Conservation (phyloP, 2,329 filamentous ascomycete genomes). For the Didymellaceae sp. region DNA sequence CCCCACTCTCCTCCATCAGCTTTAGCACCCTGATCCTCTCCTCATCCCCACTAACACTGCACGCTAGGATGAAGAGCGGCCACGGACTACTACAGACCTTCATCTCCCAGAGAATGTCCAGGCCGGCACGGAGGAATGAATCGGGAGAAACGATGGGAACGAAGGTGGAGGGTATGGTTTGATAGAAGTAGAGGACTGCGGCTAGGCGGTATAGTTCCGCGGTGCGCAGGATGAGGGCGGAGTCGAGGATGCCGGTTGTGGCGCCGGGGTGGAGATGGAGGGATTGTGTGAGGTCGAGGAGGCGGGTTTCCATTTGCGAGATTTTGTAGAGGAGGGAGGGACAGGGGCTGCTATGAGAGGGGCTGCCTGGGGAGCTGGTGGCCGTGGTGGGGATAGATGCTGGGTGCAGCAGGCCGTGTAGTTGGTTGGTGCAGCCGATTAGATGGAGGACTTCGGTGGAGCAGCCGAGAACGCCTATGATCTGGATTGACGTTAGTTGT, state of each 20-base stretch:
- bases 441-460: slow-evolving; percentile 56
- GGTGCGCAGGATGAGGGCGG: slow-evolving; percentile 49
- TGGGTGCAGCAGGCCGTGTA: slow-evolving; percentile 1
- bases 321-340: neutral
- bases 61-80: slow-evolving; percentile 58
- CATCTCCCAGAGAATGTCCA: slow-evolving; percentile 48
- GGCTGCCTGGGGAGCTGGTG: too few relatives aligned
- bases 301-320: slow-evolving; percentile 23
- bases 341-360: neutral
- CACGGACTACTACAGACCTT: slow-evolving; percentile 57
- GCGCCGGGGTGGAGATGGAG: slow-evolving; percentile 30
- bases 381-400: neutral
- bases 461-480: slow-evolving; percentile 57
- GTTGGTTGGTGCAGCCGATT: slow-evolving; percentile 53
- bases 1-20: slow-evolving; percentile 53
- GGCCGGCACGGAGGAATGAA: slow-evolving; percentile 31
- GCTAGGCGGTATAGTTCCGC: slow-evolving; percentile 61
- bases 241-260: slow-evolving; percentile 36
- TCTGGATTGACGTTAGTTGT: slow-evolving; percentile 35
- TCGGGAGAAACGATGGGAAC: slow-evolving; percentile 21
- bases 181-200: slow-evolving; percentile 55
- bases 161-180: slow-evolving; percentile 40
- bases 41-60: slow-evolving; percentile 52
- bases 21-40: slow-evolving; percentile 52
- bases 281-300: slow-evolving; percentile 31